Conservation (phyloP, 2,329 filamentous ascomycete species). For the Aplosporella prunicola region DNA sequence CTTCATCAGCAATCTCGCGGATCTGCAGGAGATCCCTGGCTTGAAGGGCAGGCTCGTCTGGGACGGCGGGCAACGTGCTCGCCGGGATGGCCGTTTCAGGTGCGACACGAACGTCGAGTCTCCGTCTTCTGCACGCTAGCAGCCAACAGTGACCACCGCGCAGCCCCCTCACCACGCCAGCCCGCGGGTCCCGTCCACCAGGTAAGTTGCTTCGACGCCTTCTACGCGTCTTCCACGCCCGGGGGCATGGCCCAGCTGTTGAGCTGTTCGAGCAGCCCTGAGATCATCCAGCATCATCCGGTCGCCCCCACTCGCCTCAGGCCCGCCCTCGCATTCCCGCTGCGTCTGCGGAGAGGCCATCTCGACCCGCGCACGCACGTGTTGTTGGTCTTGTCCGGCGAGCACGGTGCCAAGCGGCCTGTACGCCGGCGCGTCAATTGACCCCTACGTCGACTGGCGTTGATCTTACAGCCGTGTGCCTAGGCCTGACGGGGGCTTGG, state of each 20-base stretch:
- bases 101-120: neutral
- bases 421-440: too few species aligned
- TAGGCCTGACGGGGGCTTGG: too few species aligned
- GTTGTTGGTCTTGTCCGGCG: neutral
- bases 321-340: neutral
- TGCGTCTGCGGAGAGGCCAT: neutral
- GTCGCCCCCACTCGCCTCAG: conserved; percentile 5
- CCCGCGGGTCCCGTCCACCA: conserved; percentile 2
- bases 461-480: too few species aligned
- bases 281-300: conserved; percentile 4
- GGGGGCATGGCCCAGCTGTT: neutral
- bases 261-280: conserved; percentile 1
- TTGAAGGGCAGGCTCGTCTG: too few species aligned
- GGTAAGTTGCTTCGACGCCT: conserved; percentile 4
- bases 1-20: too few species aligned
- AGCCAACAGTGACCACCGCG: too few species aligned
- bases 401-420: too few species aligned
- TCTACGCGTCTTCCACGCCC: conserved; percentile 1
- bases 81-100: too few species aligned
- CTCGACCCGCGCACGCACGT: conserved; percentile 6
- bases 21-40: conserved; percentile 11
- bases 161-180: too few species aligned
- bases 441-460: too few species aligned
- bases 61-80: too few species aligned
- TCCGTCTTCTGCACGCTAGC: conserved; percentile 5